Base-by-base conservation (phyloP, 2,329 filamentous ascomycete species). In the Ophiocordyceps camponoti-leonardi region DNA sequence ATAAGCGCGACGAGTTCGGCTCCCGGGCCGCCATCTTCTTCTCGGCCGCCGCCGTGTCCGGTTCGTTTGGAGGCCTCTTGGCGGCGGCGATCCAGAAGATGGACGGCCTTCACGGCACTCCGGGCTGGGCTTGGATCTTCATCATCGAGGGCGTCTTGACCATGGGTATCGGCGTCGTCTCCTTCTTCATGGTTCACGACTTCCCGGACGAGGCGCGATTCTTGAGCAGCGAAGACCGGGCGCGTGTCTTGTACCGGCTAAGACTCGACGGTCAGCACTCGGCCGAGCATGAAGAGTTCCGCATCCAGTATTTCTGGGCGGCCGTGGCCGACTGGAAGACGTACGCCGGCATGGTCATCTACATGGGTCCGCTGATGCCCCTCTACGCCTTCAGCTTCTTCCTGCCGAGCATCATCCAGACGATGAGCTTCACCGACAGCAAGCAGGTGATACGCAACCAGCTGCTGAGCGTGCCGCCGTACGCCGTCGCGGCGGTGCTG, bases 291-390 rank as follows among this genome's bases (percentile, higher is more conserved):
- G 86, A 93, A 58, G 69, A 79, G 12, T 92, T 88, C 64, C 77
- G 80, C 52, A 77, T 77, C 66, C 64, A 67, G 4, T 87, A 86
- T 58, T 71, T 92, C 48, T 85, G 77, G 73, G 72, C 75, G 13
- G 79, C 78, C 7, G 53, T 90, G 18, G 80, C 73, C 47, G 86
- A 94, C 57, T 93, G 84, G 81, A 93, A 94, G 67, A 93, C 82
- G 19, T 92, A 79, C 62, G 66, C 73, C 1, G 81, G 76, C 13
- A 82, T 84, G 60, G 61, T 83, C 41, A 79, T 90, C 48, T 92
- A 87, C 59, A 86, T 86, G 78, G 85, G 84, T 1, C 72, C 70
- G 37, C 74, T 83, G 51, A 81, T 80, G 56, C 72, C 82, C 0
- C 66, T 88, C 5, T 88, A 87, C 57, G 78, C 79, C 3, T 86